Evolutionary conservation across 129 eudicot genomes (phyloP).

Genomic region (sunflower (Helianthus annuus)): DNA sequence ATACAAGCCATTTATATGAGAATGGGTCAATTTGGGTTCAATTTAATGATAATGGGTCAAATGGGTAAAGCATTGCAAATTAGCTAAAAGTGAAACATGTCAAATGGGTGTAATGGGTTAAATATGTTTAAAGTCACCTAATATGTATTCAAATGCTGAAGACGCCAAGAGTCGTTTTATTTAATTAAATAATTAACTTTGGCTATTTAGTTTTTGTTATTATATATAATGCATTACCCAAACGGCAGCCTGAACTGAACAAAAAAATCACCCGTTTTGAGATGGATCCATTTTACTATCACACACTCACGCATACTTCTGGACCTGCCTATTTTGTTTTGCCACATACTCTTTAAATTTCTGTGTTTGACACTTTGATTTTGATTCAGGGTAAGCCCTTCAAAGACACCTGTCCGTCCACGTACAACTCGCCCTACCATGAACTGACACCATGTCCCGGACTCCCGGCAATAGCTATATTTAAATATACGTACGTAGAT

Average conservation of each 20-base stretch:
- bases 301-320: background rate
- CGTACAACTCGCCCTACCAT: constrained; percentile 65
- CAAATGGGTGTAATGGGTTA: background rate
- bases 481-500: constrained; percentile 26
- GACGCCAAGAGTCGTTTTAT: background rate
- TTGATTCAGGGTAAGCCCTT: constrained; percentile 84
- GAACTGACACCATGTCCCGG: constrained; percentile 40
- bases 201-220: background rate
- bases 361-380: background rate
- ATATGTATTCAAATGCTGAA: background rate
- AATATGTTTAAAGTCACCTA: background rate
- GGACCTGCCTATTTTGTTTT: background rate
- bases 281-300: background rate
- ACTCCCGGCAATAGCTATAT: constrained; percentile 17
- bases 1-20: background rate
- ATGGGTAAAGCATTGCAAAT: background rate
- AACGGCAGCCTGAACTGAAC: background rate
- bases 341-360: background rate
- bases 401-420: constrained; percentile 95
- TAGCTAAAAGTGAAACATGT: background rate
- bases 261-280: background rate
- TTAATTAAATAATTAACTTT: background rate
- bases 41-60: background rate
- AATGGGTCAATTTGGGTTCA: background rate
- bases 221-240: no score